Evolutionary conservation across 1,139 yeast species (phyloP).

Genomic region (Starmera stellimalicola): DNA sequence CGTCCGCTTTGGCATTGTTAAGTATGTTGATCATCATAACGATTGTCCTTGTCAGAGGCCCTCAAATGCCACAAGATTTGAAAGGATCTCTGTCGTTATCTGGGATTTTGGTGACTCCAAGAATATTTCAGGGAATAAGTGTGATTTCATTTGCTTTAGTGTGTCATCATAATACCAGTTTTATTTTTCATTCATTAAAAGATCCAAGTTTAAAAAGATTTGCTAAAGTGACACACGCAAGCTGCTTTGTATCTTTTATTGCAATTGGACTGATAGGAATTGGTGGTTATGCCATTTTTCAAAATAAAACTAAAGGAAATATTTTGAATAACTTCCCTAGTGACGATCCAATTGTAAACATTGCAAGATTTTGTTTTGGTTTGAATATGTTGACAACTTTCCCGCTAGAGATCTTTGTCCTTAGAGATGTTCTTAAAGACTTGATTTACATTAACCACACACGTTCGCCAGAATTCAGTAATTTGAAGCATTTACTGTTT

Average conservation of each 20-base stretch:
- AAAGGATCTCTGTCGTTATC: slow-evolving; percentile 38
- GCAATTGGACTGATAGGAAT: slow-evolving; percentile 76
- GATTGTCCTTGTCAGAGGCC: slow-evolving; percentile 69
- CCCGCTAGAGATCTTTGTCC: slow-evolving; percentile 84
- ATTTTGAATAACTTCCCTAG: slow-evolving; percentile 77
- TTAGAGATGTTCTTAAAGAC: slow-evolving; percentile 76
- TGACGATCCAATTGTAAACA: slow-evolving; percentile 61
- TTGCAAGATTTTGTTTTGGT: slow-evolving; percentile 89
- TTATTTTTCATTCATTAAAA: slow-evolving; percentile 75
- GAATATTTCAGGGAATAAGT: slow-evolving; percentile 79
- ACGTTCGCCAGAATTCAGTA: slow-evolving; percentile 28
- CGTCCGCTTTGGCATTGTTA: slow-evolving; percentile 75
- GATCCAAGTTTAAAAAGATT: slow-evolving; percentile 72
- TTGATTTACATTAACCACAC: slow-evolving; percentile 30
- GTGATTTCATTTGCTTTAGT: slow-evolving; percentile 92
- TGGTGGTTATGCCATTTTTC: slow-evolving; percentile 70
- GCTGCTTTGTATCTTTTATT: slow-evolving; percentile 72
- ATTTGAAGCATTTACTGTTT: slow-evolving; percentile 47
- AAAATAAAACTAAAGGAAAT: slow-evolving; percentile 75
- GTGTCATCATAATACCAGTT: slow-evolving; percentile 88
- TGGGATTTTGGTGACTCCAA: slow-evolving; percentile 50
- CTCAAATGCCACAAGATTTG: slow-evolving; percentile 38
- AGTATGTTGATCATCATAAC: slow-evolving; percentile 76
- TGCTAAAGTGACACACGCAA: slow-evolving; percentile 69
- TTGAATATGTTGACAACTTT: slow-evolving; percentile 90